Evolutionary conservation across 768 basidiomycete genomes (phyloP), one percentile per base, ranked within the genome.

Genomic region (Leccinum broughii): DNA sequence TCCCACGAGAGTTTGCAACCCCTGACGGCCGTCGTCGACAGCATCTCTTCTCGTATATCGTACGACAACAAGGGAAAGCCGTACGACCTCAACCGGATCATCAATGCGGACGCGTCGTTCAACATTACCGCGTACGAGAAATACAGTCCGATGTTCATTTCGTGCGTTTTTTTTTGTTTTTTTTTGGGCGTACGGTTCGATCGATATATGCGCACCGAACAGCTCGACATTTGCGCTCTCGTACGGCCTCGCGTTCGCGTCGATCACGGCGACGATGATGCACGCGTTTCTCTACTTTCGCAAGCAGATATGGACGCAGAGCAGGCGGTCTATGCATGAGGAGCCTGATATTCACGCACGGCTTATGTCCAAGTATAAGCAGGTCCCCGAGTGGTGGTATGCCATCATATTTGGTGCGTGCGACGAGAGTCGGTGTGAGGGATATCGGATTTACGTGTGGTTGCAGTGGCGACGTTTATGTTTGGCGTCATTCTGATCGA

Each of bases 191-290:
- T 26, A 6, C 17, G 4, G 3, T 24, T 28, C 3, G 4, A 51
- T 28, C 13, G 11, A 9, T 1, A 4, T 1, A 8, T n/a, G 41
- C 41, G 41, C n/a, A n/a, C n/a, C 0, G n/a, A 20, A 26, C 51
- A 72, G 71, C 22, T 76, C 84, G 30, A 88, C 89, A 0, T 93
- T 93, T 67, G 87, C 92, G 11, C 75, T 93, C 39, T 80, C 86
- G 9, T 95, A 93, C 66, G 92, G 87, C 20, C 77, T 93, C 9
- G 89, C 88, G 22, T 94, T 94, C 64, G 91, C 91, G 3, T 82
- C 85, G 30, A 87, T 93, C 71, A 89, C 91, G 0, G 82, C 91
- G 1, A 89, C 88, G 2, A 69, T 92, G 62, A 83, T 80, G 32
- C 93, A 94, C 66, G 84, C 90, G 73, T 77, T 80, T 70, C 77